These are phyloP conservation scores for Datisca glomerata DNA, from an alignment of 306 rosid species.

Conservation along the genomic window DNA sequence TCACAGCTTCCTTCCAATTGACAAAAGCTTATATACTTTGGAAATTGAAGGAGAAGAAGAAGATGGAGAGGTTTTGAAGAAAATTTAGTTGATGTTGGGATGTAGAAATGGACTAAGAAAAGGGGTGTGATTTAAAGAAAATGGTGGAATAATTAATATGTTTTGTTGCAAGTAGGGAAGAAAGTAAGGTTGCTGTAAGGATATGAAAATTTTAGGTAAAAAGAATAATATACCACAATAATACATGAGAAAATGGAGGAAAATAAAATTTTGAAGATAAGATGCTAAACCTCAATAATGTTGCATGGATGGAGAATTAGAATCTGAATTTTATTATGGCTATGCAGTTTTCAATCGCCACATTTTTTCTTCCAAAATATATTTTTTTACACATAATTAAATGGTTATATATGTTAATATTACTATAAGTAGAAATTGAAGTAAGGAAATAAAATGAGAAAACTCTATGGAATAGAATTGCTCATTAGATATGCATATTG, in stretches of 20 bases:
- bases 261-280: slow-evolving; percentile 27
- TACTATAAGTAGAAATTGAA: no score
- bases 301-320: slow-evolving; percentile 40
- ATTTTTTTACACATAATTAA: no score
- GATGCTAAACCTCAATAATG: slow-evolving; percentile 61
- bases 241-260: slow-evolving; percentile 20
- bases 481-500: no score
- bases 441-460: no score
- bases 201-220: slow-evolving; percentile 13
- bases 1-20: no score
- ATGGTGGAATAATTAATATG: neutral
- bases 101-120: slow-evolving; percentile 5
- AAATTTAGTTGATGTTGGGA: no score
- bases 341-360: slow-evolving; percentile 15
- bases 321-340: slow-evolving; percentile 25
- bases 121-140: slow-evolving; percentile 24
- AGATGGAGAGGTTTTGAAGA: neutral
- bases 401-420: no score
- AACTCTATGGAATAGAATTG: no score
- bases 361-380: neutral
- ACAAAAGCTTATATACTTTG: neutral
- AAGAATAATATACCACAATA: slow-evolving; percentile 40
- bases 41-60: neutral
- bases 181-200: slow-evolving; percentile 21
- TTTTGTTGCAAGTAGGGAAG: slow-evolving; percentile 22